Evolutionary conservation across 345 rosid species (phyloP).

Genomic region (Brassica juncea): DNA sequence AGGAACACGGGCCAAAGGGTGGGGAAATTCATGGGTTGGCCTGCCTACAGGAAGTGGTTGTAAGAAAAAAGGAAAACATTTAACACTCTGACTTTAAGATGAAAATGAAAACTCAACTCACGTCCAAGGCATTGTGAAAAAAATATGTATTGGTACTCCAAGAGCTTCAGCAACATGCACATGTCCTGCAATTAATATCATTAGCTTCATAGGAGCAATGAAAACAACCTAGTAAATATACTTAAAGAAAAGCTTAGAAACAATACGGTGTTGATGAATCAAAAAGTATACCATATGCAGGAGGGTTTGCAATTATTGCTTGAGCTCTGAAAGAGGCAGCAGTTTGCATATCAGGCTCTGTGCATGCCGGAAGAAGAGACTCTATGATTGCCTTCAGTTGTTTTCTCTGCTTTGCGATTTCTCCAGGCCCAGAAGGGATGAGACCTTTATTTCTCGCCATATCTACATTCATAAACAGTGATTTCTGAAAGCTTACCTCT

Average conservation of each 20-base stretch:
- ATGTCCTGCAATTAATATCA: conserved; percentile 63
- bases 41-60: conserved; percentile 74
- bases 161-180: conserved; percentile 98
- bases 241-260: not conserved
- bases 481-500: not conserved
- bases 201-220: conserved; percentile 10
- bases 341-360: conserved; percentile 80
- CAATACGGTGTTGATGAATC: not conserved
- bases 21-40: conserved; percentile 97
- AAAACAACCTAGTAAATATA: not conserved
- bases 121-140: conserved; percentile 99
- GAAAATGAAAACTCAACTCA: conserved; percentile 49
- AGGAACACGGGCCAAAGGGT: conserved; percentile 95
- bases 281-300: conserved; percentile 71
- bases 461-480: conserved; percentile 47
- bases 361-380: conserved; percentile 95
- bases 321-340: conserved; percentile 78
- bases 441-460: conserved; percentile 98
- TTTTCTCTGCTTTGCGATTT: conserved; percentile 83
- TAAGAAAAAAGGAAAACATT: conserved; percentile 44
- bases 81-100: not conserved
- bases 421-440: conserved; percentile 95
- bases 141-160: conserved; percentile 93
- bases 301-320: conserved; percentile 97
- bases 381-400: conserved; percentile 92